Evolutionary conservation across 805 yeast genomes (phyloP).

Genomic region (Teunomyces funiuensis): DNA sequence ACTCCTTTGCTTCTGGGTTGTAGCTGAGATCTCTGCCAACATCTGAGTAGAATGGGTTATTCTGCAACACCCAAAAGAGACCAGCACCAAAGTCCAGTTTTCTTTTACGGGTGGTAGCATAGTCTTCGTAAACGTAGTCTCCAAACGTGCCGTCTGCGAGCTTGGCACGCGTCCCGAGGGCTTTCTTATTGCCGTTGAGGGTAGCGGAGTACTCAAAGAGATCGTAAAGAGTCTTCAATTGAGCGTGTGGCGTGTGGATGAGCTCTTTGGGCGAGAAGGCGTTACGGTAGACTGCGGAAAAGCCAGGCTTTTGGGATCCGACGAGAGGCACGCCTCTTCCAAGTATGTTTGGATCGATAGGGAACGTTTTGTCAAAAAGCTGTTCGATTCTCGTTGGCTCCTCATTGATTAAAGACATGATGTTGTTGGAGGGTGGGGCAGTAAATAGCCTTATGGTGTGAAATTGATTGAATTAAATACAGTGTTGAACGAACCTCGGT

Average conservation of each 20-base stretch:
- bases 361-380: slow-evolving; percentile 10
- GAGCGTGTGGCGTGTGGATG: slow-evolving; percentile 42
- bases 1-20: slow-evolving; percentile 16
- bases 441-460: background rate
- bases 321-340: slow-evolving; percentile 31
- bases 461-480: background rate
- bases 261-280: slow-evolving; percentile 19
- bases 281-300: slow-evolving; percentile 53
- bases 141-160: slow-evolving; percentile 29
- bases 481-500: background rate
- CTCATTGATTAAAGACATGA: slow-evolving; percentile 15
- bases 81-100: slow-evolving; percentile 42
- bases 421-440: background rate
- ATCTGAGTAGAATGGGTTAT: slow-evolving; percentile 32
- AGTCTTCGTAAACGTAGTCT: slow-evolving; percentile 29
- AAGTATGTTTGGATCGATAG: slow-evolving; percentile 10
- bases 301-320: slow-evolving; percentile 42
- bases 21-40: slow-evolving; percentile 22
- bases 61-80: slow-evolving; percentile 28
- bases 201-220: slow-evolving; percentile 44
- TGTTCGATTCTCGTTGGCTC: slow-evolving; percentile 12
- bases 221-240: slow-evolving; percentile 44
- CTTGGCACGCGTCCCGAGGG: slow-evolving; percentile 47
- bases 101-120: slow-evolving; percentile 28
- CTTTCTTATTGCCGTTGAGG: slow-evolving; percentile 35